Conservation (phyloP, 495 filamentous ascomycete genomes). For the Endocarpon pusillum region DNA sequence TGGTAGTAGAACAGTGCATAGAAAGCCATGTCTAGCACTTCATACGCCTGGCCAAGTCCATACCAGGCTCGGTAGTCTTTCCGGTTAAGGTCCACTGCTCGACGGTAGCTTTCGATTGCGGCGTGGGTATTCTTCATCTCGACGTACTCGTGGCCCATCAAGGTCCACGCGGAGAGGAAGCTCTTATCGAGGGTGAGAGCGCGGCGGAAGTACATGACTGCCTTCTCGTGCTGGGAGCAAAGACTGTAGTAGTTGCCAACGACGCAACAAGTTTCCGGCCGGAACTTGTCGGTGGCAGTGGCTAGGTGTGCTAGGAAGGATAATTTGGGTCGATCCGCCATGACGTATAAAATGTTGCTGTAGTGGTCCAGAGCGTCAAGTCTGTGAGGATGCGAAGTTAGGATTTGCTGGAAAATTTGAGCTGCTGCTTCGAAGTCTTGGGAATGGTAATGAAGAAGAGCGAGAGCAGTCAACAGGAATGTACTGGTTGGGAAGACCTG, state of each 20-base stretch:
- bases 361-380: conserved; percentile 87
- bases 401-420: conserved; percentile 63
- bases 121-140: conserved; percentile 99
- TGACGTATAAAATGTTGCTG: conserved; percentile 91
- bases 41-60: conserved; percentile 90
- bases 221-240: conserved; percentile 90
- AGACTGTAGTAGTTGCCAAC: conserved; percentile 95
- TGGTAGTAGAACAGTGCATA: conserved; percentile 98
- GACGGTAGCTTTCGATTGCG: conserved; percentile 90
- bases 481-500: conserved; percentile 68
- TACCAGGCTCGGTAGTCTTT: conserved; percentile 98
- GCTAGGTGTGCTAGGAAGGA: conserved; percentile 85
- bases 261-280: conserved; percentile 91
- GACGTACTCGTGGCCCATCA: conserved; percentile 99
- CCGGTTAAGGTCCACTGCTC: conserved; percentile 90
- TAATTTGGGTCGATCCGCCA: conserved; percentile 69
- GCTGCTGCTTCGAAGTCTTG: conserved; percentile 83
- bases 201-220: conserved; percentile 92
- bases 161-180: conserved; percentile 89
- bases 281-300: conserved; percentile 80
- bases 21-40: conserved; percentile 92
- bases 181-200: conserved; percentile 86
- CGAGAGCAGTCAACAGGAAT: conserved; percentile 79
- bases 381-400: conserved; percentile 67
- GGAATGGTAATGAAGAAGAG: conserved; percentile 80